Percentiles rank a stretch among this genome's conserved stretches.
phyloP scores from a whole-genome alignment of 768 basidiomycete species.

The Auriculariales sp. region DNA sequence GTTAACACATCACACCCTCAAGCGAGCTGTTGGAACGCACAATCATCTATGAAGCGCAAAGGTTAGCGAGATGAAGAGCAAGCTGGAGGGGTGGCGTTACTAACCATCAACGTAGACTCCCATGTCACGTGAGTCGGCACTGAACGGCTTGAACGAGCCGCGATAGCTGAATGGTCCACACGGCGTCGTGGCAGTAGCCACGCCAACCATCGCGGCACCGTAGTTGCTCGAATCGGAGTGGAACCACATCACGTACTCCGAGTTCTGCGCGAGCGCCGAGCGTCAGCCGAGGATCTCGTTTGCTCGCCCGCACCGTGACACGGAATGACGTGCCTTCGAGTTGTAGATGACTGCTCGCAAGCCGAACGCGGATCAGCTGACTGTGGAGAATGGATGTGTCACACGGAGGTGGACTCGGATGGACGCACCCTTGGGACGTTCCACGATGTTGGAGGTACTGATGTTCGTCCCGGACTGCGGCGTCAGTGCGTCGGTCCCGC shows the following conservation, averaged over 20 bases:
- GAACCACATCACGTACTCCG: constrained; percentile 60
- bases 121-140: constrained; percentile 46
- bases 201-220: constrained; percentile 47
- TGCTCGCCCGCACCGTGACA: not conserved
- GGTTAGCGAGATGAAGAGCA: not conserved
- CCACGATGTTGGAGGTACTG: constrained; percentile 42
- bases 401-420: not conserved
- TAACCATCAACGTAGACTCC: constrained; percentile 41
- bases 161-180: constrained; percentile 48
- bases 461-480: constrained; percentile 41
- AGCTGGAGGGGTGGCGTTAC: constrained; percentile 1
- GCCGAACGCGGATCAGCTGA: not conserved
- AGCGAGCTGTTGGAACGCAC: not conserved
- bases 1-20: constrained; percentile 1
- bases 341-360: constrained; percentile 35
- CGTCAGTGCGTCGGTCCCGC: constrained; percentile 42
- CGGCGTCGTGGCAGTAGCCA: constrained; percentile 41
- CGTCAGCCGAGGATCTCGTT: not conserved
- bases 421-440: constrained; percentile 41
- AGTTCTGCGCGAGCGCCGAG: constrained; percentile 23
- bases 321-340: constrained; percentile 24
- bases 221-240: constrained; percentile 51
- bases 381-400: not conserved
- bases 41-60: not conserved
- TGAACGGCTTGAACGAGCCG: constrained; percentile 39